Base-by-base conservation (phyloP, 345 rosid genomes). In the Heritiera littoralis region DNA sequence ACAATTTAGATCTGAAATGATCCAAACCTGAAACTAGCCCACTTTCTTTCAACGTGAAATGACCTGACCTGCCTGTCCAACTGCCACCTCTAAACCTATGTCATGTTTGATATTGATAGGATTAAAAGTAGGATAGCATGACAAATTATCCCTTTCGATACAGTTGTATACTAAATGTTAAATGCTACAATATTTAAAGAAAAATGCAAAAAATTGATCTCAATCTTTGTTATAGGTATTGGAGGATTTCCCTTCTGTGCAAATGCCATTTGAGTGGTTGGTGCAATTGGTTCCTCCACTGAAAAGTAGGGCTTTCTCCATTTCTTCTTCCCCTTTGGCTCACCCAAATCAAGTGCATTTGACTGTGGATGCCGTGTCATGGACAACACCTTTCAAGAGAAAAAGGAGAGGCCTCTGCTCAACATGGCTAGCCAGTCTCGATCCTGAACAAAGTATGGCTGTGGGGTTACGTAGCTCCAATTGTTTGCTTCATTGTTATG, bases 211-310 rank as follows among this genome's bases (percentile, higher is more conserved):
- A 69, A 23, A 66, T 49, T 67, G 23, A 80, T 78, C 63, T 48
- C 23, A 60, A 8, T 81, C 49, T 59, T 82, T 78, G 38, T 74
- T 80, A 73, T 72, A 94, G 99, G 98, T 92, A 76, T 72, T 96
- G 61, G 93, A 92, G 86, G 99, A 96, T 87, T 96, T 96, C 78
- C 95, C 97, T 56, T 96, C 97, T 15, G 99, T 91, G 72, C 90
- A 90, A 84, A 81, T 96, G 89, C 97, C 99, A 65, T 90, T 96
- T 66, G 95, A 96, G 78, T 94, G 98, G 99, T 80, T 96, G 79
- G 97, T 96, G 79, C 97, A 92, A 82, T 85, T 96, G 88, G 95
- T 90, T 72, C 99, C 99, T 76, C 89, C 91, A 1, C 83, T 94
- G 72, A 94, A 90, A 85, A 86, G 90, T 67, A 89, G 98, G 86